Base-by-base conservation (phyloP, 345 rosid species). In the Salix koriyanagi region DNA sequence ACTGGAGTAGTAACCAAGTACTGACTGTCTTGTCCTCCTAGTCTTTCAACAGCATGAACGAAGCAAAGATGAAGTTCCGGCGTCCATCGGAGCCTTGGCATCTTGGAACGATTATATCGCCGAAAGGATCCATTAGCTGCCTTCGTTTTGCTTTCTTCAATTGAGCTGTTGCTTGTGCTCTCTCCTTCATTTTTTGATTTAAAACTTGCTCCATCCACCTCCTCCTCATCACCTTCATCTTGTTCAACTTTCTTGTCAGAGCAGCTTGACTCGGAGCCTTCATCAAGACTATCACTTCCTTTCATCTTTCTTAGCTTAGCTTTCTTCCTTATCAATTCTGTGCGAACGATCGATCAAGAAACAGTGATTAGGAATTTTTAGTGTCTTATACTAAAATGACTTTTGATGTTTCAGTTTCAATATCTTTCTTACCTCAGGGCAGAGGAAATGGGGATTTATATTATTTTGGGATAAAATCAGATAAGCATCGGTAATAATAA, bases 1-100 rank as follows among this genome's bases (percentile, higher is more conserved):
- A 23, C 1, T 4, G 25, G 14, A 3, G 15, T 41, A 19, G 42
- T 42, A 64, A 7, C 32, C 50, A 34, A 34, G 28, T 37, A 75
- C 97, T 88, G 77, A 92, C 97, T 88, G 6, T 89, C 97, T 87
- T 88, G 88, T n/a, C 97, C 94, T 79, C 97, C 97, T 68, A 92
- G 77, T 70, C 87, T 90, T 83, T 90, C 90, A 42, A 92, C 89
- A 18, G 97, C 94, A 77, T 87, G 90, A 86, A 87, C 80, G 87
- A 92, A 92, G 85, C 93, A 82, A 74, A 89, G 87, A 87, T 92
- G 97, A 62, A 92, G 97, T 84, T 90, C 97, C 11, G 94, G 91
- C 39, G 94, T 88, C 97, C 97, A 92, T 74, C 94, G 84, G 26
- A 92, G 87, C 81, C 97, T 84, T 0, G 94, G 91, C 79, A 85